Conservation (phyloP, 257 asterid species). For the Phtheirospermum japonicum region DNA sequence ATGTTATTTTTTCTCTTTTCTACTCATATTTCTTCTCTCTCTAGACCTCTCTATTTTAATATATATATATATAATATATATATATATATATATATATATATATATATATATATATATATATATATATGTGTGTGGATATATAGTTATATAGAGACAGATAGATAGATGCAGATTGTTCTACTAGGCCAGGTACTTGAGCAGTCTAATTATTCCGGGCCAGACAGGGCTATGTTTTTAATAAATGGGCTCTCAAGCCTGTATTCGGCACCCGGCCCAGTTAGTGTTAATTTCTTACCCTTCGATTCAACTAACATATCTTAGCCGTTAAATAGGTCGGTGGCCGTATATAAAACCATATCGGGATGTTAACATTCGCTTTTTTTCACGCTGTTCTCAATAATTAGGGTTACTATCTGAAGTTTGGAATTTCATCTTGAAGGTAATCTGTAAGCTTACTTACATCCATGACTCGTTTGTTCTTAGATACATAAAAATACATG, state of each 20-base stretch:
- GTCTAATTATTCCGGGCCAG: not conserved
- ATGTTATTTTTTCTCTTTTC: no score
- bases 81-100: no score
- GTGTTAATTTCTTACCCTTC: slow-evolving; percentile 27
- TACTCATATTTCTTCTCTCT: no score
- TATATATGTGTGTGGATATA: no score
- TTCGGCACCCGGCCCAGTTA: slow-evolving; percentile 17
- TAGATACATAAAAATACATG: not conserved
- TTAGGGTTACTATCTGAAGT: slow-evolving; percentile 38
- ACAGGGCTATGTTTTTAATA: not conserved
- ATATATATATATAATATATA: no score
- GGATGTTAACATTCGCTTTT: slow-evolving; percentile 3
- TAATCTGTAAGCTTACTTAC: slow-evolving; percentile 12
- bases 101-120: no score
- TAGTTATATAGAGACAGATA: no score
- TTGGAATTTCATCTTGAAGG: slow-evolving; percentile 29
- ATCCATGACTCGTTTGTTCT: not conserved
- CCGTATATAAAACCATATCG: slow-evolving; percentile 23
- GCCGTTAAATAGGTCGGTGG: slow-evolving; percentile 31
- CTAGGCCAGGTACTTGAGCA: not conserved
- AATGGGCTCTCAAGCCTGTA: slow-evolving; percentile 14
- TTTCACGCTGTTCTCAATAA: slow-evolving; percentile 24
- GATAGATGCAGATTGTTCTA: no score
- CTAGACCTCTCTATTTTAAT: no score
- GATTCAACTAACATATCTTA: slow-evolving; percentile 30